A percentile compares a stretch with the other conserved stretches of the same genome.
Evolutionary conservation across 2,329 filamentous ascomycete genomes (phyloP).

Genomic region (Herpotrichia juniperi): DNA sequence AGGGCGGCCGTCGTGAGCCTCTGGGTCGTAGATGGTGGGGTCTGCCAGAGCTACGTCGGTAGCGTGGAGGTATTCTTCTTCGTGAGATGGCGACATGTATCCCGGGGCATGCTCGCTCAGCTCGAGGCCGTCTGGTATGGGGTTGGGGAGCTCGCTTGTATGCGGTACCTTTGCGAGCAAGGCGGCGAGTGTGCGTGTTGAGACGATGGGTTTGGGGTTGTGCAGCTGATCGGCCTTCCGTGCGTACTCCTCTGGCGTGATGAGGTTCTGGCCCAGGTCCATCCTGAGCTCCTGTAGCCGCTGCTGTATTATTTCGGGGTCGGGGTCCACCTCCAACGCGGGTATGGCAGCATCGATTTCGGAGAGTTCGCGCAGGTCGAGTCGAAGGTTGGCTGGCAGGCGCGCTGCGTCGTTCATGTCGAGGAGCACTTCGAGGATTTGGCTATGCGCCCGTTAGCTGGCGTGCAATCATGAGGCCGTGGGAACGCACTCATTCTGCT

Average conservation of each 20-base stretch:
- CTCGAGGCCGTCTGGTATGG: constrained; percentile 48
- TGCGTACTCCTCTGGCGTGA: constrained; percentile 38
- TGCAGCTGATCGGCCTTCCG: constrained; percentile 34
- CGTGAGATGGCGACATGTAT: constrained; percentile 72
- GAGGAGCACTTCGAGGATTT: constrained; percentile 84
- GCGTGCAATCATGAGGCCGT: constrained; percentile 18
- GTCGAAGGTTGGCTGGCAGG: constrained; percentile 74
- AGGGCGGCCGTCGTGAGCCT: constrained; percentile 47
- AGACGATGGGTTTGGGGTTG: constrained; percentile 28
- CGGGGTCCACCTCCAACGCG: constrained; percentile 27
- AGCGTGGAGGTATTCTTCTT: constrained; percentile 75
- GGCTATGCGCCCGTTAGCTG: constrained; percentile 58
- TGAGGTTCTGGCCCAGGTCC: constrained; percentile 36
- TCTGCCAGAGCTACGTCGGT: constrained; percentile 61
- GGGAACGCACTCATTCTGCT: constrained; percentile 84
- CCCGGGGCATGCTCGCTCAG: constrained; percentile 64
- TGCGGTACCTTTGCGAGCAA: constrained; percentile 51
- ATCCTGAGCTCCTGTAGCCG: constrained; percentile 41
- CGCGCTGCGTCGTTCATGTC: constrained; percentile 87
- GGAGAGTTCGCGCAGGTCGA: constrained; percentile 65
- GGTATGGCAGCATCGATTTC: constrained; percentile 34
- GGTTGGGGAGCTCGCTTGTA: constrained; percentile 41
- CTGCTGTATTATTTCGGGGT: constrained; percentile 29
- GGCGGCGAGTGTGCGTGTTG: constrained; percentile 39
- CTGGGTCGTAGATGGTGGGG: constrained; percentile 61